Base-by-base conservation (phyloP, 192 early-diverging fungal species). In the Phlyctochytrium bullatum region DNA sequence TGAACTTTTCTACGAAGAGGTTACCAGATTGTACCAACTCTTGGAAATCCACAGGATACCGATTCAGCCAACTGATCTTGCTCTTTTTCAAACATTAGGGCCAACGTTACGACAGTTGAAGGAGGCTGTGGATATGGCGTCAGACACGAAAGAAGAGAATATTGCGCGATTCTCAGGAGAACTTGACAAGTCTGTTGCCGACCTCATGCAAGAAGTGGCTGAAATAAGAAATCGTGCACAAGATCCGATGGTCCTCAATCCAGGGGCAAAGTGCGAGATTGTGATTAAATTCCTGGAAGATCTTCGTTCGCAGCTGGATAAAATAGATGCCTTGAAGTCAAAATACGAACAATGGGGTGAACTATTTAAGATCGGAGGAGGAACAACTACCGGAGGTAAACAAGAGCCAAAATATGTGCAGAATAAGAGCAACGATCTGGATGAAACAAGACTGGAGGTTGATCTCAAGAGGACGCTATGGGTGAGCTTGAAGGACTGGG, bases 81-180 rank as follows among this genome's bases (percentile, higher is more conserved):
- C 84, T 36, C 69, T 86, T 62, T 86, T 77, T 59, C 84, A 86
- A 63, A 86, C 84, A 2, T 67, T 86, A 6, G 70, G 72, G 2
- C 84, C 84, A 31, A 86, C 84, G 0, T 65, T 86, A 23, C 76
- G 82, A 24, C 73, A 73, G 32, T 65, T 86, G 23, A 84, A 79
- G 69, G 84, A 86, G 34, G 68, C 76, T 1, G 78, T 82, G 17
- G 84, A 86, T 61, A 77, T 86, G 73, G 84, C 84, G 2, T 50
- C 71, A 0, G 84, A 86, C 58, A 82, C 80, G 3, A 83, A 83
- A 63, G 84, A 86, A 59, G 84, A 86, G 32, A 82, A 80, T 57
- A 84, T 84, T 47, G 52, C 70, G 14, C 75, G 70, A 61, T 86
- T 84, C 67, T 74, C 73, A 1, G 61, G 36, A 6, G 84, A 86